Conservation (phyloP, 345 rosid species). For the Gossypium turneri region DNA sequence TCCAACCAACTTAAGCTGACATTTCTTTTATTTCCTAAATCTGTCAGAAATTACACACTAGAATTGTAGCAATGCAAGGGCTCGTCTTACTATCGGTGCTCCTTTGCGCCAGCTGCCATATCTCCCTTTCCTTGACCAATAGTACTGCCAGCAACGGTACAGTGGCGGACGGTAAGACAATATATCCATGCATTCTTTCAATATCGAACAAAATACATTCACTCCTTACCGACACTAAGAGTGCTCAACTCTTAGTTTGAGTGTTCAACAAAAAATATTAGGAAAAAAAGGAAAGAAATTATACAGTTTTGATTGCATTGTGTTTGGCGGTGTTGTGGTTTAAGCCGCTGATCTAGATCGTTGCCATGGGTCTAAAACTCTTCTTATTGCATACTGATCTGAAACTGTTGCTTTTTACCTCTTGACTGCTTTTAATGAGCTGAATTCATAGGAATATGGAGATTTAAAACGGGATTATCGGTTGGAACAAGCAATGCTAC, state of each 20-base stretch:
- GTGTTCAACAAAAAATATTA: no score
- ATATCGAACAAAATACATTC: not conserved
- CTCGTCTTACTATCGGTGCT: constrained; percentile 10
- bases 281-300: no score
- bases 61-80: constrained; percentile 8
- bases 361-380: no score
- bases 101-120: constrained; percentile 9
- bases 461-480: no score
- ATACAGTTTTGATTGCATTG: no score
- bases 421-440: not conserved
- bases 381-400: no score
- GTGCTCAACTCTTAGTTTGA: no score
- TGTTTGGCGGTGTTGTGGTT: no score
- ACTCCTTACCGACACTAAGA: no score
- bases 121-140: not conserved
- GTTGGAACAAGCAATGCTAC: no score
- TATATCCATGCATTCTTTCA: not conserved
- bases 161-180: not conserved
- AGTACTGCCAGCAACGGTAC: not conserved
- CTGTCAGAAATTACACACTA: not conserved
- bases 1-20: not conserved
- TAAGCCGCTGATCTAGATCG: no score
- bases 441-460: not conserved
- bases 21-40: not conserved
- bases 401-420: no score